Evolutionary conservation across 495 filamentous ascomycete genomes (phyloP).

Genomic region (Pseudotulostoma volvatum): DNA sequence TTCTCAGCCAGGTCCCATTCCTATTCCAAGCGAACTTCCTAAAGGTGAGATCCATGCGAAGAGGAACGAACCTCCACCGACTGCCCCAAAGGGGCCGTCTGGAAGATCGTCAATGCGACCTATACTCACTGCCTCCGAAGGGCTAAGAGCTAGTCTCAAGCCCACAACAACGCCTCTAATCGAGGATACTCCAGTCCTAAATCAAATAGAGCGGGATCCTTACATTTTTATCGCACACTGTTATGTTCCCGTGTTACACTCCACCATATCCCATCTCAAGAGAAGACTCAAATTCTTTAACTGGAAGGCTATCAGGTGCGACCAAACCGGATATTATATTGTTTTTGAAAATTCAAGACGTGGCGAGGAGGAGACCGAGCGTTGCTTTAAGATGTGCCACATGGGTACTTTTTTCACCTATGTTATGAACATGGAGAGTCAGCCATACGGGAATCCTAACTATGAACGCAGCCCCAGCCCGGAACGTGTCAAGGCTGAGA

Average conservation of each 20-base stretch:
- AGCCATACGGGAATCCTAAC: slow-evolving; percentile 49
- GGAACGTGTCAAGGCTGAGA: slow-evolving; percentile 33
- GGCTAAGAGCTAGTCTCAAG: slow-evolving; percentile 28
- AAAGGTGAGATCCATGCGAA: slow-evolving; percentile 16
- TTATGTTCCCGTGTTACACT: slow-evolving; percentile 72
- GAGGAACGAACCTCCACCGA: slow-evolving; percentile 52
- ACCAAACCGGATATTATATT: slow-evolving; percentile 79
- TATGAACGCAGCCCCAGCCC: slow-evolving; percentile 48
- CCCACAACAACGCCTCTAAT: slow-evolving; percentile 33
- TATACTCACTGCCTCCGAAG: slow-evolving; percentile 26
- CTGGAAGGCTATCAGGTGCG: slow-evolving; percentile 62
- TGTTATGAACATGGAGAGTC: slow-evolving; percentile 77
- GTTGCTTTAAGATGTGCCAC: slow-evolving; percentile 57
- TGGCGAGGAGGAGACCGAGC: slow-evolving; percentile 63
- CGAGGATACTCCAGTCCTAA: slow-evolving; percentile 43
- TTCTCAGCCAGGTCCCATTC: slow-evolving; percentile 14
- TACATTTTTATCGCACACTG: slow-evolving; percentile 84
- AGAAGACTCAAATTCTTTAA: slow-evolving; percentile 66
- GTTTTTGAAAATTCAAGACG: slow-evolving; percentile 59
- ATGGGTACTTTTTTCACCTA: slow-evolving; percentile 77
- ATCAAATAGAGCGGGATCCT: slow-evolving; percentile 59
- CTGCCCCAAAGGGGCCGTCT: slow-evolving; percentile 75
- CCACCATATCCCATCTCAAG: slow-evolving; percentile 72
- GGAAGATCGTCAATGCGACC: slow-evolving; percentile 37
- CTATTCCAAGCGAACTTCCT: slow-evolving; percentile 3